Conservation (phyloP, 2,329 filamentous ascomycete species). For the Rhinocladiella mackenziei region DNA sequence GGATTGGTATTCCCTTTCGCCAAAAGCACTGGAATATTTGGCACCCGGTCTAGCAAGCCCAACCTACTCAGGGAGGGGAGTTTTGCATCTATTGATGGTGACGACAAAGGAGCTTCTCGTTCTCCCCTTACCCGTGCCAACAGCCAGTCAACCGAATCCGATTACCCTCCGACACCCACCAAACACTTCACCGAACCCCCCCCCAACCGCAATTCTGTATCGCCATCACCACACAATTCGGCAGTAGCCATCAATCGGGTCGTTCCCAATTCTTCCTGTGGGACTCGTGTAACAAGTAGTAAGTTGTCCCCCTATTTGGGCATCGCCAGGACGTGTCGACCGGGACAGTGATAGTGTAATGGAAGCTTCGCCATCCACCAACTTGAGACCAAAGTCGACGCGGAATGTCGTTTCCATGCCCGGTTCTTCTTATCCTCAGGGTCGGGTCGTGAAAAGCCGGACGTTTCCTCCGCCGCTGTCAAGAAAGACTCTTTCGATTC, state of each 20-base stretch:
- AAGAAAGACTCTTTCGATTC: slow-evolving; percentile 34
- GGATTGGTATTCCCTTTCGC: slow-evolving; percentile 66
- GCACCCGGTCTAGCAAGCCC: slow-evolving; percentile 49
- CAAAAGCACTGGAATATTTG: slow-evolving; percentile 60
- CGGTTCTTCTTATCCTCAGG: slow-evolving; percentile 36
- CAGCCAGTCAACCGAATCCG: slow-evolving; percentile 60
- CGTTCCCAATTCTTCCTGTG: slow-evolving; percentile 17
- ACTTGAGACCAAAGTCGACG: slow-evolving; percentile 34
- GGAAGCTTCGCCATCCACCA: slow-evolving; percentile 34
- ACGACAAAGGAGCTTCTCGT: slow-evolving; percentile 60
- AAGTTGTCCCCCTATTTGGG: slow-evolving; percentile 36
- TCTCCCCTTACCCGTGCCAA: slow-evolving; percentile 54
- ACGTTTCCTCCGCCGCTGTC: slow-evolving; percentile 41
- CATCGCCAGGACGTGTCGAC: slow-evolving; percentile 30
- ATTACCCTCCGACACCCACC: slow-evolving; percentile 90
- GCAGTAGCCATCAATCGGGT: slow-evolving; percentile 27
- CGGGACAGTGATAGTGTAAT: slow-evolving; percentile 35
- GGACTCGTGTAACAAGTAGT: slow-evolving; percentile 33
- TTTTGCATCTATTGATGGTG: slow-evolving; percentile 75
- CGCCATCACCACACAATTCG: slow-evolving; percentile 27
- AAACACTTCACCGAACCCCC: slow-evolving; percentile 50
- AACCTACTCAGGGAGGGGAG: slow-evolving; percentile 59
- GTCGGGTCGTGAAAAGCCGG: slow-evolving; percentile 39
- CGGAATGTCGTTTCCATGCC: slow-evolving; percentile 33
- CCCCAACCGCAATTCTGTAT: slow-evolving; percentile 22